These are phyloP conservation scores for Solidago caesia DNA, from an alignment of 129 eudicot genomes.

Conservation along the genomic window DNA sequence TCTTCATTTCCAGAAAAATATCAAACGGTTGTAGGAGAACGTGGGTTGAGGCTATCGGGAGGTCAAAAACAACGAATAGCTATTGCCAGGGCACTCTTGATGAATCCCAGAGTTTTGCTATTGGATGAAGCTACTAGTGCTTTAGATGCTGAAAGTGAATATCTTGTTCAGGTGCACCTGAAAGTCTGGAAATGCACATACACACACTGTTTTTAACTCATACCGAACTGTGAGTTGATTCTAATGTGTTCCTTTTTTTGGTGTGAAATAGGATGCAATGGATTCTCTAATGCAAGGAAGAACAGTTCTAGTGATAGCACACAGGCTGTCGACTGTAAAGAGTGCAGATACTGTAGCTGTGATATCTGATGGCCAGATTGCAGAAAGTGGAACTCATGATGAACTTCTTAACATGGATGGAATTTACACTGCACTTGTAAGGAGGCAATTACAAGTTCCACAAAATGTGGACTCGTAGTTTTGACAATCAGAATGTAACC, in stretches of 20 bases:
- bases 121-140: conserved; percentile 63
- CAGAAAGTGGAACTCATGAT: conserved; percentile 62
- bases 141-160: conserved; percentile 48
- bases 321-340: conserved; percentile 70
- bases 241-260: not conserved
- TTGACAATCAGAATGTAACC: conserved; percentile 10
- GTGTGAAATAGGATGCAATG: conserved; percentile 60
- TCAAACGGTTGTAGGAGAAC: conserved; percentile 57
- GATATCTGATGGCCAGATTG: conserved; percentile 67
- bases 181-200: not conserved
- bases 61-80: conserved; percentile 62
- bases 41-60: conserved; percentile 56
- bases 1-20: conserved; percentile 48
- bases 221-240: not conserved
- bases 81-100: conserved; percentile 56
- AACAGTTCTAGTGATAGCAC: conserved; percentile 74
- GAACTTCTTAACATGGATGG: conserved; percentile 67
- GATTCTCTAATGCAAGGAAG: conserved; percentile 70
- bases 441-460: conserved; percentile 61
- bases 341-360: conserved; percentile 72
- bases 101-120: conserved; percentile 52
- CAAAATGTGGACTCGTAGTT: conserved; percentile 36
- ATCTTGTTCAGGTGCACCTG: conserved; percentile 47
- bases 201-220: not conserved
- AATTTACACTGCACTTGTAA: conserved; percentile 67